Conservation (phyloP, 1,284 basidiomycete genomes). For the Thecaphora frezii region DNA sequence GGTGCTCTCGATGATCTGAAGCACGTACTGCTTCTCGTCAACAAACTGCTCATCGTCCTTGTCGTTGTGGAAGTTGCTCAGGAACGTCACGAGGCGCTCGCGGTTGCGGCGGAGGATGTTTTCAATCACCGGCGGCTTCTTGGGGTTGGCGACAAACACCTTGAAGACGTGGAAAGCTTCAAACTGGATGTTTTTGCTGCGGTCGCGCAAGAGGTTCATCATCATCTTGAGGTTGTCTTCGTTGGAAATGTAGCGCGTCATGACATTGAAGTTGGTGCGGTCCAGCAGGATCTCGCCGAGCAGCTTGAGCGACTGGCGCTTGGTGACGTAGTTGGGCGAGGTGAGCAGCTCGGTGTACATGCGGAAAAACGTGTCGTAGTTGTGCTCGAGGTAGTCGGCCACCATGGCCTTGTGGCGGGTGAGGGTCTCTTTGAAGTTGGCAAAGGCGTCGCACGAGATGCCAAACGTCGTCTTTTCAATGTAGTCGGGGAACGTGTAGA, state of each 20-base stretch:
- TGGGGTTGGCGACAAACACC: conserved; percentile 98
- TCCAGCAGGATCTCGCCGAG: conserved; percentile 96
- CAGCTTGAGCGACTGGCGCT: conserved; percentile 95
- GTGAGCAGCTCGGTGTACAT: conserved; percentile 90
- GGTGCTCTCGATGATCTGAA: conserved; percentile 53
- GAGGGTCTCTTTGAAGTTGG: conserved; percentile 77
- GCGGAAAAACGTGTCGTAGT: conserved; percentile 96
- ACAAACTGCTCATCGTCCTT: conserved; percentile 69
- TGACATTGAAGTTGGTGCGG: conserved; percentile 94
- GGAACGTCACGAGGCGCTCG: conserved; percentile 84
- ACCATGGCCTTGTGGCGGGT: conserved; percentile 97
- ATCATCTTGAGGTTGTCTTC: conserved; percentile 95
- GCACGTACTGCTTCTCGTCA: conserved; percentile 57
- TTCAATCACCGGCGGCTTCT: conserved; percentile 95
- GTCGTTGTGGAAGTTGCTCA: conserved; percentile 94
- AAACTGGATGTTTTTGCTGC: conserved; percentile 98
- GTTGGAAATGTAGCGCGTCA: conserved; percentile 90
- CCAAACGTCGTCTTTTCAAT: conserved; percentile 98
- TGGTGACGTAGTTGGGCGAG: conserved; percentile 97
- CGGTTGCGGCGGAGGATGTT: conserved; percentile 87
- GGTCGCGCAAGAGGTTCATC: conserved; percentile 97
- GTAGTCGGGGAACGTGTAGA: conserved; percentile 94
- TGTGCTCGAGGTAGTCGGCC: conserved; percentile 89
- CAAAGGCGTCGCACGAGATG: conserved; percentile 94
- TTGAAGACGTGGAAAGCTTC: conserved; percentile 99